These are phyloP conservation scores for Scalesia atractyloides DNA, from an alignment of 129 eudicot species.

Conservation along the genomic window DNA sequence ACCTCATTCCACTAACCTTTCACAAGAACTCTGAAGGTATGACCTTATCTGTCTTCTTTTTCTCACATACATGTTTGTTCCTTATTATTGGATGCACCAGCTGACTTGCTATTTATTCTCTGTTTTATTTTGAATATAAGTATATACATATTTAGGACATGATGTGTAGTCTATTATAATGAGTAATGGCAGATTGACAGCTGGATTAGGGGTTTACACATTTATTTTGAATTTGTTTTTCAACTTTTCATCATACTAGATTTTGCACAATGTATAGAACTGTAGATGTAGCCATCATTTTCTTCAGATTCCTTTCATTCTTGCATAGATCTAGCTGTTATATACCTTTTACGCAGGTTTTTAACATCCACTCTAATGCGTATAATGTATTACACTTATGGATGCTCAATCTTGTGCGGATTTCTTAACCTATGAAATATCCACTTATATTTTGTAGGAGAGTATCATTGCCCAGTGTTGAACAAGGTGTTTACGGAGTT, in stretches of 20 bases:
- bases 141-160: neutral
- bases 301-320: neutral
- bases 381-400: slow-evolving; percentile 1
- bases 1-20: slow-evolving; percentile 79
- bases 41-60: neutral
- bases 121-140: slow-evolving; percentile 3
- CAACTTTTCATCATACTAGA: neutral
- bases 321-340: slow-evolving; percentile 1
- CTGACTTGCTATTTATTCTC: neutral
- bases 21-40: slow-evolving; percentile 94
- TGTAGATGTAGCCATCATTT: slow-evolving; percentile 2
- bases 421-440: neutral
- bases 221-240: neutral
- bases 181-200: neutral
- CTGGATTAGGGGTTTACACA: slow-evolving; percentile 4
- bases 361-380: neutral
- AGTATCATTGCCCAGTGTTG: slow-evolving; percentile 90
- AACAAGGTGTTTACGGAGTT: slow-evolving; percentile 95
- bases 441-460: slow-evolving; percentile 54
- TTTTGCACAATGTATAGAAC: neutral
- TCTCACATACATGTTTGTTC: neutral
- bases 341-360: neutral
- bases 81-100: neutral
- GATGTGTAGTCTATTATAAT: neutral
- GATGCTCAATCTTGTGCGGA: neutral